Evolutionary conservation across 1,284 basidiomycete genomes (phyloP).

Genomic region (Rhizoctonia solani): DNA sequence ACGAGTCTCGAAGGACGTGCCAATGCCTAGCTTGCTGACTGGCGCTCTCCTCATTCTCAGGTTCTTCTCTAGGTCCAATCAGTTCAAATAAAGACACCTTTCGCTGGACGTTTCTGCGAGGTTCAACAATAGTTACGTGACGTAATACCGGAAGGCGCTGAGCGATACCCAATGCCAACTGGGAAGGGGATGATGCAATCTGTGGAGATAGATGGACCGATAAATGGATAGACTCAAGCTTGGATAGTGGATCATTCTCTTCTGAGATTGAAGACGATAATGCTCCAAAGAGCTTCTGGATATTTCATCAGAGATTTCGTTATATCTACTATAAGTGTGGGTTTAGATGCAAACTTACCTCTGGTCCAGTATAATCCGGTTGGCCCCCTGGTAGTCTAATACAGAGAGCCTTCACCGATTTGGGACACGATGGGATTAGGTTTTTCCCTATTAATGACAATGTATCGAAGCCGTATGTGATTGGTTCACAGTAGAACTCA

Average conservation of each 20-base stretch:
- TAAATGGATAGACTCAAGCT: neutral
- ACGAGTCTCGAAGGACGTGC: neutral
- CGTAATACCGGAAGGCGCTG: neutral
- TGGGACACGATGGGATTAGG: constrained; percentile 11
- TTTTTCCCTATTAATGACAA: neutral
- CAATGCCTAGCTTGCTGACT: neutral
- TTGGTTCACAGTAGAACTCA: constrained; percentile 10
- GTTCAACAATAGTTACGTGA: neutral
- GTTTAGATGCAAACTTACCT: neutral
- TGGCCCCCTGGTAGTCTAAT: constrained; percentile 9
- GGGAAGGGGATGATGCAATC: neutral
- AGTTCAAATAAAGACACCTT: neutral
- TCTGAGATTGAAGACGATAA: neutral
- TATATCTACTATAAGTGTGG: no score
- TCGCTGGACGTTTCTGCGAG: neutral
- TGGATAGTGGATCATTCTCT: neutral
- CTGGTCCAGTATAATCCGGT: neutral
- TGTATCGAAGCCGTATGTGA: constrained; percentile 1
- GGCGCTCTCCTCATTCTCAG: neutral
- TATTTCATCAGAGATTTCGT: no score
- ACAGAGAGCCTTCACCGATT: neutral
- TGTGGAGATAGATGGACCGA: constrained; percentile 7
- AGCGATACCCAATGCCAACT: constrained; percentile 7
- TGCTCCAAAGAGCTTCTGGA: no score
- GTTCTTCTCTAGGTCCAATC: neutral